Evolutionary conservation across 108 stramenopile genomes (phyloP).

Genomic region (Parmales sp.): DNA sequence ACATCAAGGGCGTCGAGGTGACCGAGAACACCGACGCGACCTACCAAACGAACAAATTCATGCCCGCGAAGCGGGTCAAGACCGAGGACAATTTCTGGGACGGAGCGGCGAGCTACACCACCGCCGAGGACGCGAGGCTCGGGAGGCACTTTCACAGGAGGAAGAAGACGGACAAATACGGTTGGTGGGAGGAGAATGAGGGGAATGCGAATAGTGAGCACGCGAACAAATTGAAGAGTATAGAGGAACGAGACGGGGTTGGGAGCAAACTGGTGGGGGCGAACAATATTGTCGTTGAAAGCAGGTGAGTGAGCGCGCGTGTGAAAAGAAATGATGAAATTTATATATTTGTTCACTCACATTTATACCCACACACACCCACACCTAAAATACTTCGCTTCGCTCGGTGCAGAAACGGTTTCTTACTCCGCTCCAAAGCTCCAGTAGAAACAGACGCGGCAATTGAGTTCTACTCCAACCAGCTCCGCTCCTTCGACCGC

Average conservation of each 20-base stretch:
- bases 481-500: background rate
- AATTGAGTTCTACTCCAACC: constrained; percentile 2
- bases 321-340: no score
- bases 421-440: background rate
- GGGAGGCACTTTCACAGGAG: background rate
- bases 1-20: background rate
- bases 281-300: no score
- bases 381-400: background rate
- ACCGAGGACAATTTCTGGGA: background rate
- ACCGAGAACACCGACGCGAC: background rate
- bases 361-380: no score
- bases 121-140: constrained; percentile 2
- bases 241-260: background rate
- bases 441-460: constrained; percentile 2
- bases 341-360: no score
- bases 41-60: background rate
- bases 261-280: no score
- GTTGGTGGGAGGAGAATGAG: background rate
- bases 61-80: background rate
- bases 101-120: background rate
- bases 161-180: constrained; percentile 1
- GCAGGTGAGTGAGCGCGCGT: no score
- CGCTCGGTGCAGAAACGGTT: no score
- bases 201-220: background rate
- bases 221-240: no score